Percentiles rank a stretch among this genome's conserved stretches.
Evolutionary conservation across 202 grass and related monocot species (phyloP).

Genomic region (Zizania palustris): DNA sequence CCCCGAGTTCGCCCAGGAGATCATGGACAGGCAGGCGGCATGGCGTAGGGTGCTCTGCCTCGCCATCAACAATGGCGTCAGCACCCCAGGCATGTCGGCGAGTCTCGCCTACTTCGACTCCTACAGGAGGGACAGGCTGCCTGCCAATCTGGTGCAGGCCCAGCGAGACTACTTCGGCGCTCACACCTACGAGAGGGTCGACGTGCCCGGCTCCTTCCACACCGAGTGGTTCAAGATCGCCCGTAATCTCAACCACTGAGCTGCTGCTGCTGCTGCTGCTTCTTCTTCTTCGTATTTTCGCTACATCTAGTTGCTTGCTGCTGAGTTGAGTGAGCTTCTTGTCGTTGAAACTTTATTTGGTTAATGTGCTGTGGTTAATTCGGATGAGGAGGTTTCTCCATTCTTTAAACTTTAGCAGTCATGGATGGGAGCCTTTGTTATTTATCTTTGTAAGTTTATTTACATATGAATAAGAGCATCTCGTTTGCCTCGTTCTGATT

Average conservation of each 20-base stretch:
- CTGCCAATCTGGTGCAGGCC: conserved; percentile 79
- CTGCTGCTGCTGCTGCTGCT: neutral
- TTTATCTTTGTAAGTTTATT: conserved; percentile 27
- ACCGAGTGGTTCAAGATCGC: conserved; percentile 92
- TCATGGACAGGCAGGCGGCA: conserved; percentile 73
- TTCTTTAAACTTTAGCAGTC: conserved; percentile 24
- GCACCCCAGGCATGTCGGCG: conserved; percentile 74
- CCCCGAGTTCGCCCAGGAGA: conserved; percentile 81
- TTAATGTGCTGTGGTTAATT: conserved; percentile 24
- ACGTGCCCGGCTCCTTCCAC: conserved; percentile 72
- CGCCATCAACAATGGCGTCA: conserved; percentile 77
- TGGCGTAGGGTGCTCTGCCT: conserved; percentile 81
- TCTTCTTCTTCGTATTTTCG: no score
- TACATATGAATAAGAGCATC: conserved; percentile 41
- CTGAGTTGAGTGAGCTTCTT: neutral
- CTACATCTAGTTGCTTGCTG: conserved; percentile 12
- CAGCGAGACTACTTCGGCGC: conserved; percentile 85
- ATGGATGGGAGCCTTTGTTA: neutral
- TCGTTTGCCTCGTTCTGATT: conserved; percentile 6
- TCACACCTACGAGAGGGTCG: conserved; percentile 86
- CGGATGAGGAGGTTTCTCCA: conserved; percentile 11
- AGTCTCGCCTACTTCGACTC: conserved; percentile 87
- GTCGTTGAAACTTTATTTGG: conserved; percentile 24
- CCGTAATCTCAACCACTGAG: conserved; percentile 58
- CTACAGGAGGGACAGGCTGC: conserved; percentile 72